Evolutionary conservation across 768 basidiomycete genomes (phyloP).

Genomic region (Naganishia friedmannii): DNA sequence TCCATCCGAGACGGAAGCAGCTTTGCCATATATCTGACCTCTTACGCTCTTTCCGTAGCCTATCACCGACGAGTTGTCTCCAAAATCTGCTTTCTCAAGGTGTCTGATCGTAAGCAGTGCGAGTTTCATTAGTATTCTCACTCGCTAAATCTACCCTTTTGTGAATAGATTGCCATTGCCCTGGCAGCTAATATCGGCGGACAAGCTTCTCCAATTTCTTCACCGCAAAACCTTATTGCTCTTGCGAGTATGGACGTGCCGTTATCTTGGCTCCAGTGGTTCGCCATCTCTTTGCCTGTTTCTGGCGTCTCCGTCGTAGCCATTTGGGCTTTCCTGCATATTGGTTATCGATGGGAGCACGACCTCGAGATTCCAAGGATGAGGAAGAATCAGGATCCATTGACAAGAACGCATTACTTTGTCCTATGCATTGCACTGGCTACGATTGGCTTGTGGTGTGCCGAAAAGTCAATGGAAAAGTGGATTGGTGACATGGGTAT

Average conservation of each 20-base stretch:
- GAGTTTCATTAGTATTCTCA: neutral
- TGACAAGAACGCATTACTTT: constrained; percentile 83
- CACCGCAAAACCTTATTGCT: constrained; percentile 95
- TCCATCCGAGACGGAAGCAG: neutral
- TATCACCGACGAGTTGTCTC: constrained; percentile 83
- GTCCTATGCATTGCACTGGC: constrained; percentile 75
- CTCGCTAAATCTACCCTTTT: neutral
- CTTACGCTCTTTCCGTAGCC: constrained; percentile 59
- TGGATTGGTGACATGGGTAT: constrained; percentile 93
- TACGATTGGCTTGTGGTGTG: constrained; percentile 87
- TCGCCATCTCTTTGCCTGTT: constrained; percentile 87
- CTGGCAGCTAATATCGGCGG: constrained; percentile 98
- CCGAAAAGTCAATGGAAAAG: constrained; percentile 72
- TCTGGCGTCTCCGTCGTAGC: constrained; percentile 77
- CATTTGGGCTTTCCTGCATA: constrained; percentile 86
- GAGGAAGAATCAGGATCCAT: constrained; percentile 73
- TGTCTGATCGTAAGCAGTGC: constrained; percentile 75
- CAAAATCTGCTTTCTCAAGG: constrained; percentile 79
- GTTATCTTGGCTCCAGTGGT: constrained; percentile 88
- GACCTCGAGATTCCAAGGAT: constrained; percentile 77
- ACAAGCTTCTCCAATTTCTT: constrained; percentile 94
- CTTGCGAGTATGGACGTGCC: constrained; percentile 78
- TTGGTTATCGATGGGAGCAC: constrained; percentile 68
- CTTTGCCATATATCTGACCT: neutral
- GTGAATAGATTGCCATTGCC: constrained; percentile 81